A percentile compares a stretch with the other conserved stretches of the same genome.
Conservation (phyloP, 108 stramenopile species). For the Schizochytrium sp. region DNA sequence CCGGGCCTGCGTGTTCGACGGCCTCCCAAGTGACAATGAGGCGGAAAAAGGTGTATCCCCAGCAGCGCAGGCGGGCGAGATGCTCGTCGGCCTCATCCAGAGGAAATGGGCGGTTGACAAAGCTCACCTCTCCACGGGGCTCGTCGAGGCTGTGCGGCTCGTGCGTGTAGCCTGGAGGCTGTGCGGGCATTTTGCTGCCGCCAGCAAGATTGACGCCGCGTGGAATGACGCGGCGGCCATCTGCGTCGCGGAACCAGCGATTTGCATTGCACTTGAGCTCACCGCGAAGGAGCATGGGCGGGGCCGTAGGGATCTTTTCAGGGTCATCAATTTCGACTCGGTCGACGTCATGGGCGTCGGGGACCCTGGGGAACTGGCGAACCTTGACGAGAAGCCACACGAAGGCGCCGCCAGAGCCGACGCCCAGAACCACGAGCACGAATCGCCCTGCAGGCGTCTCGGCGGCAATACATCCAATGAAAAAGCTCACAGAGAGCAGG, state of each 20-base stretch:
- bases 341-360: background rate
- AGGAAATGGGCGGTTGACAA: constrained; percentile 42
- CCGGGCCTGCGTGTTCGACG: constrained; percentile 42
- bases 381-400: background rate
- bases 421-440: background rate
- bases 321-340: background rate
- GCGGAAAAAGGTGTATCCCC: constrained; percentile 29
- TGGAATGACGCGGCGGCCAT: constrained; percentile 21
- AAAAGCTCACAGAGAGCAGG: background rate
- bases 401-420: background rate
- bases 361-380: background rate
- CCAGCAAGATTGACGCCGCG: constrained; percentile 40
- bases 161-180: background rate
- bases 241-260: constrained; percentile 24
- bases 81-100: constrained; percentile 30
- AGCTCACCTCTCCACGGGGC: constrained; percentile 11
- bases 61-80: constrained; percentile 27
- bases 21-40: constrained; percentile 45
- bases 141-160: background rate
- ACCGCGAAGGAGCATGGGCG: background rate
- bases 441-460: too few relatives aligned
- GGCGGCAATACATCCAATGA: background rate
- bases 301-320: background rate
- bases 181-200: constrained; percentile 32
- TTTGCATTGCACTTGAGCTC: background rate